Base-by-base conservation (phyloP, 306 rosid genomes). In the Calophaca sinica region DNA sequence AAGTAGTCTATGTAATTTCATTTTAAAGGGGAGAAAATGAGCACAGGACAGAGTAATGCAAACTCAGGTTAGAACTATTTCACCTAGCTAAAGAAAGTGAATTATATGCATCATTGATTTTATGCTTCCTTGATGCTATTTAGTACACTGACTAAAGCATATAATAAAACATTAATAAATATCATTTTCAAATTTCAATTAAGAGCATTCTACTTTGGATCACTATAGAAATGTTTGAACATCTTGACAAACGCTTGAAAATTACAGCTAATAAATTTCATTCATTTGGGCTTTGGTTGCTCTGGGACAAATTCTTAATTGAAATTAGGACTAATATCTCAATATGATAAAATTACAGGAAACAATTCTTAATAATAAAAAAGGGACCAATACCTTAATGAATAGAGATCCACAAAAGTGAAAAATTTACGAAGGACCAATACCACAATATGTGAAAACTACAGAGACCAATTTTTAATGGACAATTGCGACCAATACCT, bases 151-250 rank as follows among this genome's bases (percentile, higher is more conserved):
- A n/a, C n/a, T 29, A 52, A 66, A 49, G 38, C n/a, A 54, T 54
- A 64, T 20, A 57, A 60, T 38, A 9, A 58, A 59, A n/a, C 36
- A 9, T 8, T 36, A 57, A 60, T 41, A 60, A 60, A 74, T 59
- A 48, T 48, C 14, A 14, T 68, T 68, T 39, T 41, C n/a, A 74
- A 60, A 69, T 33, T 52, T 54, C 41, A 62, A 68, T 33, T 26
- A 62, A n/a, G 64, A 31, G 48, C 35, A 50, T 9, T 59, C 46
- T 2, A 54, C 14, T 53, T 54, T 5, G 45, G 9, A 53, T 52
- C 8, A 54, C 31, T 11, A 63, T 15, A 50, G 29, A 79, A 44
- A 71, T 52, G 48, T 42, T 45, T 39, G 67, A 62, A 31, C 60
- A 66, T 51, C 26, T 20, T 70, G 60, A 71, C 45, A 62, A 64